phyloP scores from a whole-genome alignment of 108 stramenopile species.

The Fragilariopsis cylindrus region DNA sequence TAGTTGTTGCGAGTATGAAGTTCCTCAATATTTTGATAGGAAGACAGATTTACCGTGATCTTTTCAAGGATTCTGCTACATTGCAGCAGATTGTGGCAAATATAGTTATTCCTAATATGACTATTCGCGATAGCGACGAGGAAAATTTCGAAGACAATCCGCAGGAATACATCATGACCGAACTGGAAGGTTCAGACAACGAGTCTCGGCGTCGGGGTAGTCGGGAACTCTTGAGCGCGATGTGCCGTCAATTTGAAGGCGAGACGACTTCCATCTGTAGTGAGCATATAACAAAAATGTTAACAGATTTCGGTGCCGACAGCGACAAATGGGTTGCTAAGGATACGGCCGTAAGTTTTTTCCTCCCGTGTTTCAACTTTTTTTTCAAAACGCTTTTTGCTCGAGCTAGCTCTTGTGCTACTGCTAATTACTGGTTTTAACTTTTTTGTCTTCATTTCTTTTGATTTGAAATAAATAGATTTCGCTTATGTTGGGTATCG shows the following conservation, averaged over 20 bases:
- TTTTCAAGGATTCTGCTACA: slow-evolving; percentile 82
- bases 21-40: slow-evolving; percentile 87
- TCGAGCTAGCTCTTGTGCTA: not conserved
- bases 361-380: not conserved
- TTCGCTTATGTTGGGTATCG: slow-evolving; percentile 91
- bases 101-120: slow-evolving; percentile 96
- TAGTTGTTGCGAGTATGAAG: slow-evolving; percentile 90
- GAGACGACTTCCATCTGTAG: slow-evolving; percentile 83
- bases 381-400: not conserved
- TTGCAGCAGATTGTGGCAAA: slow-evolving; percentile 86
- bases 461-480: slow-evolving; percentile 42
- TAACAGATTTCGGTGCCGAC: slow-evolving; percentile 65
- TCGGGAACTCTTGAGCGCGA: slow-evolving; percentile 89
- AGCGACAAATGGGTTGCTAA: slow-evolving; percentile 85
- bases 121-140: slow-evolving; percentile 85
- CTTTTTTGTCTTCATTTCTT: slow-evolving; percentile 16
- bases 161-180: slow-evolving; percentile 92
- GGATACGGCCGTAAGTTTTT: slow-evolving; percentile 85
- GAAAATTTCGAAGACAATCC: slow-evolving; percentile 98
- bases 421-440: too few relatives aligned
- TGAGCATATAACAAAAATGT: slow-evolving; percentile 82
- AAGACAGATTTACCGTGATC: slow-evolving; percentile 84
- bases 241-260: slow-evolving; percentile 92
- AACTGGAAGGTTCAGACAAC: slow-evolving; percentile 94
- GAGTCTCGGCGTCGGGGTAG: slow-evolving; percentile 93